These are phyloP conservation scores for Podaxis sp. DNA, from an alignment of 768 basidiomycete genomes.

Conservation along the genomic window DNA sequence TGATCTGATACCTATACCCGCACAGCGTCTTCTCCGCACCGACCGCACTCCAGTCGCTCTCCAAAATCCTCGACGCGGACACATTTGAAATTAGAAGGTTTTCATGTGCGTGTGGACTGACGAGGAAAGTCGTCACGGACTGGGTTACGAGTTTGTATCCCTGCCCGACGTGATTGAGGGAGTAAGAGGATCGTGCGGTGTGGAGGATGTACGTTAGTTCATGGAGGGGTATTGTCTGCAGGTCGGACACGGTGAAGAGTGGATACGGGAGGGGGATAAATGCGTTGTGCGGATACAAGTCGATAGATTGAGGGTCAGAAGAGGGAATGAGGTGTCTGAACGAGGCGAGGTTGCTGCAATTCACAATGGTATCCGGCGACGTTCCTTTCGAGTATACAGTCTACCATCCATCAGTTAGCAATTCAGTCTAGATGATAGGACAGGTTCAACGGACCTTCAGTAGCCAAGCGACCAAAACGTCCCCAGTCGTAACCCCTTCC, in stretches of 20 bases:
- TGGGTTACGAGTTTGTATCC: conserved; percentile 26
- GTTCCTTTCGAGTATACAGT: conserved; percentile 33
- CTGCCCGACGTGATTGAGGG: conserved; percentile 28
- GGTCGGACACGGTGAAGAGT: conserved; percentile 30
- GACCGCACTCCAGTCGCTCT: conserved; percentile 35
- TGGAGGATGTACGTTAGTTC: conserved; percentile 25
- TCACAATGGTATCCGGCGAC: conserved; percentile 26
- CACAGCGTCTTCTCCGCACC: conserved; percentile 35
- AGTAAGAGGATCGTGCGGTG: conserved; percentile 19
- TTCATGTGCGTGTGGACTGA: conserved; percentile 32
- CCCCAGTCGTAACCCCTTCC: conserved; percentile 31
- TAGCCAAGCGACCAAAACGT: conserved; percentile 40
- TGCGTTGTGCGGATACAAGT: conserved; percentile 36
- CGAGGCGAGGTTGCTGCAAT: conserved; percentile 37
- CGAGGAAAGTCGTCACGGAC: conserved; percentile 29
- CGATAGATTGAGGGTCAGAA: conserved; percentile 17
- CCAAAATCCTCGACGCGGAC: conserved; percentile 37
- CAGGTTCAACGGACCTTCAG: conserved; percentile 29
- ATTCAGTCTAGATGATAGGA: background rate
- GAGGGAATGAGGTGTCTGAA: conserved; percentile 29
- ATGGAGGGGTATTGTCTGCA: conserved; percentile 27
- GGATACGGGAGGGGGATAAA: conserved; percentile 41
- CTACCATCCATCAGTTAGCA: conserved; percentile 20
- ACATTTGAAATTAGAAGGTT: conserved; percentile 38
- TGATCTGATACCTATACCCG: conserved; percentile 37